Evolutionary conservation across 208 protist species (phyloP), one percentile per base, ranked within the genome.

Genomic region (Strigomonas culicis): DNA sequence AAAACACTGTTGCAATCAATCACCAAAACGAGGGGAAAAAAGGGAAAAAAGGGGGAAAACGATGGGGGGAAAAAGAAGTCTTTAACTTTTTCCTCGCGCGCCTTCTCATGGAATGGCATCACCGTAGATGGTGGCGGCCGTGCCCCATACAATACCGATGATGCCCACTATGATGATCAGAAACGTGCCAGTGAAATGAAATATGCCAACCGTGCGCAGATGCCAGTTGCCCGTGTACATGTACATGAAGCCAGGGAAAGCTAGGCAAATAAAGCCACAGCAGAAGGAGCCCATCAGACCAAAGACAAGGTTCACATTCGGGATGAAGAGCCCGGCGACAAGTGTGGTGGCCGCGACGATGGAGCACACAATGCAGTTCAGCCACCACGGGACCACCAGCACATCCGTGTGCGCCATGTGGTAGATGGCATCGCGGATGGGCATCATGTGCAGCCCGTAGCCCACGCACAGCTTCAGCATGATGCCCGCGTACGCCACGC

Each of bases 401-500:
- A 82, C 74, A 41, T 87, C 71, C 4, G 73, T 66, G 28, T 60
- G 49, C 24, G 75, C 19, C 41, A 84, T 58, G 60, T 93, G 74
- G 63, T 89, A 90, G 17, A 88, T 47, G 6, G 83, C 76, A 21
- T 93, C 73, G 28, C 86, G 80, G 30, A 72, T 75, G 1, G 83
- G 83, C 53, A 86, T 79, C 71, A 84, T 80, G 71, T 84, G 73
- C 43, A 93, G 65, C 0, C 64, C 80, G 44, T 73, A 93, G 19
- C 73, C 86, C 0, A 88, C 83, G 56, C 83, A 90, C 58, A 93
- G 49, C 72, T 88, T 90, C 19, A 95, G 59, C 25, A 86, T 70
- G 34, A 93, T 76, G 13, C 74, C 80, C 2, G 60, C 73, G 63
- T 86, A 93, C 22, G 70, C 63, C 43, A 88, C 63, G n/a, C 43